Percentiles rank a stretch among this genome's conserved stretches.
Conservation (phyloP, 108 stramenopile species). For the Conticribra weissflogii region DNA sequence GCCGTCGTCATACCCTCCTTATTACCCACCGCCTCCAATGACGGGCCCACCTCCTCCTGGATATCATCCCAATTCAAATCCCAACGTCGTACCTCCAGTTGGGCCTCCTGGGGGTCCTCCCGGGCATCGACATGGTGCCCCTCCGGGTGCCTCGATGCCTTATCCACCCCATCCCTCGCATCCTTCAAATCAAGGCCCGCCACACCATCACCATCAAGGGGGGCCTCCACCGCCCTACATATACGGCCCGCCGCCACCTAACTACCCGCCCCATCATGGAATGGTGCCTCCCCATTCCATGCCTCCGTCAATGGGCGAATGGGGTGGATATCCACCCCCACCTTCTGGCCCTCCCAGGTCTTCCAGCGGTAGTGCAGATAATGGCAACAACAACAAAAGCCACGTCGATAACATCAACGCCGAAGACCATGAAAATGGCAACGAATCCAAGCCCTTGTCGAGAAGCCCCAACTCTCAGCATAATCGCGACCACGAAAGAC, state of each 20-base stretch:
- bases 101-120: background rate
- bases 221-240: background rate
- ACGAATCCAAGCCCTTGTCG: too few species aligned
- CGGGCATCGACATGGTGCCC: conserved; percentile 2
- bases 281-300: background rate
- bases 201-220: background rate
- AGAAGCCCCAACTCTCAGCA: background rate
- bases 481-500: background rate
- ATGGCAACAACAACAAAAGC: background rate
- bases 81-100: too few species aligned
- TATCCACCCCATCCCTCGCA: background rate
- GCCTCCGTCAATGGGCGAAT: background rate
- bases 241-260: background rate
- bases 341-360: background rate
- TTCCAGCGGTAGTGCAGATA: background rate
- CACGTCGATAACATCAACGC: background rate
- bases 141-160: background rate
- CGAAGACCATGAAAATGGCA: background rate
- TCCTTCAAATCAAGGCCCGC: background rate
- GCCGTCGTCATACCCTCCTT: background rate
- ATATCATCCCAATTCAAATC: too few species aligned
- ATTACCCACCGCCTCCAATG: conserved; percentile 7
- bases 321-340: background rate
- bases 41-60: conserved; percentile 1
- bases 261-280: background rate